phyloP scores from a whole-genome alignment of 2,329 filamentous ascomycete genomes.

The Nothophoma quercina region DNA sequence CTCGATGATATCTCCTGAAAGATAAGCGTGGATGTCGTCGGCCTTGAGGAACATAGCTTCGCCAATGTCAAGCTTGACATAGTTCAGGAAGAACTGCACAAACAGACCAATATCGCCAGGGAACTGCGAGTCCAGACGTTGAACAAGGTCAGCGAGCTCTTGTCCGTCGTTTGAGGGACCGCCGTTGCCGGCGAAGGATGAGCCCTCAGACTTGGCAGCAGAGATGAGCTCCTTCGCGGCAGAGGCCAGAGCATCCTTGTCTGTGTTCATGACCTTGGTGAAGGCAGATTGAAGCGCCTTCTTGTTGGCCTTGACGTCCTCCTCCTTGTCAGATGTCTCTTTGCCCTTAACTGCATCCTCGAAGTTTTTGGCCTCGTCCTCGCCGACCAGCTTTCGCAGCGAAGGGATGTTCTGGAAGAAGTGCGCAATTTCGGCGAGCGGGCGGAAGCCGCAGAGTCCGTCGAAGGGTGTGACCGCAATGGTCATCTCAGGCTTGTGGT shows the following conservation, averaged over 20 bases:
- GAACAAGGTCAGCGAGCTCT: slow-evolving; percentile 78
- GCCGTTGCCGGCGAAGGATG: slow-evolving; percentile 77
- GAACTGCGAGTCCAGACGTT: slow-evolving; percentile 82
- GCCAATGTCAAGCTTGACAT: slow-evolving; percentile 83
- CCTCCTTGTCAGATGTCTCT: slow-evolving; percentile 56
- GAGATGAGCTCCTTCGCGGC: slow-evolving; percentile 74
- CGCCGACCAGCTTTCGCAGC: slow-evolving; percentile 57
- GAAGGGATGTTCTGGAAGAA: slow-evolving; percentile 74
- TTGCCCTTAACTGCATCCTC: slow-evolving; percentile 61
- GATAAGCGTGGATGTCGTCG: slow-evolving; percentile 96
- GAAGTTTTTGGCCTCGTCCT: slow-evolving; percentile 56
- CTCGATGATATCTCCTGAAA: slow-evolving; percentile 94
- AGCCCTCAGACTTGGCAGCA: slow-evolving; percentile 72
- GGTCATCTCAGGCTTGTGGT: slow-evolving; percentile 99
- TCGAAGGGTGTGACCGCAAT: slow-evolving; percentile 97
- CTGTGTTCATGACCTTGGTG: slow-evolving; percentile 79
- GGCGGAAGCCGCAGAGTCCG: slow-evolving; percentile 93
- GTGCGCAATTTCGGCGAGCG: slow-evolving; percentile 82
- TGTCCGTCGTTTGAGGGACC: slow-evolving; percentile 72
- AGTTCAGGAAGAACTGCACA: slow-evolving; percentile 97
- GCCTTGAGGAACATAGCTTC: slow-evolving; percentile 96
- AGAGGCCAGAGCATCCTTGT: slow-evolving; percentile 68
- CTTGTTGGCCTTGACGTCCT: slow-evolving; percentile 69
- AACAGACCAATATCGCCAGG: slow-evolving; percentile 89
- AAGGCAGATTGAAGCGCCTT: slow-evolving; percentile 78